Evolutionary conservation across 164 flowering plant species (phyloP), one percentile per base, ranked within the genome.

Genomic region (Warburgia ugandensis): DNA sequence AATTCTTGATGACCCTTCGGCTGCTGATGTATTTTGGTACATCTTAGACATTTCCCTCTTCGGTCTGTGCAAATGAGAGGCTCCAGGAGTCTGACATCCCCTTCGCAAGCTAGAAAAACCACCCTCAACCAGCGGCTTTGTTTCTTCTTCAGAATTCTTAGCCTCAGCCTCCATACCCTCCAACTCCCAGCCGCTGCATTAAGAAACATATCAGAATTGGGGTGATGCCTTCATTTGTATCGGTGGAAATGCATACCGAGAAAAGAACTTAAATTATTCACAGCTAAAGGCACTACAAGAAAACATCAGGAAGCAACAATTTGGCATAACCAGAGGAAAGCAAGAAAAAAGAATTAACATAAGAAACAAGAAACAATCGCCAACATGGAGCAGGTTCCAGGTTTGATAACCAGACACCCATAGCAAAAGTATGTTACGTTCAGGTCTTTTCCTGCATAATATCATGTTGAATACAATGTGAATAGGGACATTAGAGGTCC

Each of bases 131-230:
- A 36, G n/a, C n/a, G n/a, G 66, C 50, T 69, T 80, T 28, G 64
- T 69, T 66, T 89, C 97, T 20, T 83, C 96, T 64, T 89, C 95
- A 48, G 99, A 94, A 73, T 94, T 97, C 60, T 76, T 74, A 51
- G 89, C 97, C 67, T 84, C 84, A 68, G 78, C 83, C 58, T 79
- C 94, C 87, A 78, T 62, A 40, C 65, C 67, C 63, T 86, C 97
- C 69, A 94, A 47, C 61, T 94, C 99, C 74, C 74, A 77, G 36
- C 88, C 85, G 83, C 99, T 89, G 79, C 29, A 8, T 40, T 48
- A 3, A 6, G 35, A 7, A 29, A 13, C 32, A 27, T 22, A 48
- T 28, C 6, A 29, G 29, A n/a, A 29, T 6, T 2, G 38, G 17
- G 23, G 14, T 6, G 4, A 13, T 14, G 12, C 5, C 20, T n/a